Conservation (phyloP, 306 rosid genomes). For the Rosa chinensis region DNA sequence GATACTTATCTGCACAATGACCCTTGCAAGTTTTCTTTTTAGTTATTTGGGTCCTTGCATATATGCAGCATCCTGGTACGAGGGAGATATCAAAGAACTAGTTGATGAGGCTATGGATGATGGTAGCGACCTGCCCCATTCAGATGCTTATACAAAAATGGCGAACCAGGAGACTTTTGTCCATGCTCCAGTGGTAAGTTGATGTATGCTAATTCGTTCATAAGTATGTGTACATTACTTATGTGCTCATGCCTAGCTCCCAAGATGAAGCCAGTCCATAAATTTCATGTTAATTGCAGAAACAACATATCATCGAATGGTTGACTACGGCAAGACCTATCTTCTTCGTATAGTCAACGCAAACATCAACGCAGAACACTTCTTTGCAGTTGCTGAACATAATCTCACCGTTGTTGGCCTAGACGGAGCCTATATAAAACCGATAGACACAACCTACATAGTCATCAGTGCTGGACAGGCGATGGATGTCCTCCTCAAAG, state of each 20-base stretch:
- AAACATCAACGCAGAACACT: constrained; percentile 26
- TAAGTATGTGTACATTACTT: background rate
- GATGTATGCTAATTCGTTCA: background rate
- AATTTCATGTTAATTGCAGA: background rate
- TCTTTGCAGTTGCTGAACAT: constrained; percentile 27
- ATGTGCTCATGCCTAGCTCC: background rate
- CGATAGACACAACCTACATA: background rate
- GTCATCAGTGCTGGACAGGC: constrained; percentile 28
- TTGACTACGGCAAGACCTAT: constrained; percentile 30
- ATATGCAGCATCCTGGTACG: constrained; percentile 17
- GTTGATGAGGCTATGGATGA: background rate
- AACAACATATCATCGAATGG: background rate
- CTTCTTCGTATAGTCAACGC: constrained; percentile 30
- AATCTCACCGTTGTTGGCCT: constrained; percentile 17
- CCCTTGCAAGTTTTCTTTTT: no score
- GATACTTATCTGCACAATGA: no score
- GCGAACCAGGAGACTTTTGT: constrained; percentile 15
- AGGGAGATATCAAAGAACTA: background rate
- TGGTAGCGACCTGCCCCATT: background rate
- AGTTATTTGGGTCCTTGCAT: no score
- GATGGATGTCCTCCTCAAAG: constrained; percentile 23
- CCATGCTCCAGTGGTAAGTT: constrained; percentile 12
- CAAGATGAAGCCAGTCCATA: background rate
- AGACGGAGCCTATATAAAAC: constrained; percentile 27
- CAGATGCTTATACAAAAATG: constrained; percentile 10